Percentiles rank a stretch among this genome's conserved stretches.
These are phyloP conservation scores for Spathaspora boniae DNA, from an alignment of 805 yeast genomes.

Conservation along the genomic window DNA sequence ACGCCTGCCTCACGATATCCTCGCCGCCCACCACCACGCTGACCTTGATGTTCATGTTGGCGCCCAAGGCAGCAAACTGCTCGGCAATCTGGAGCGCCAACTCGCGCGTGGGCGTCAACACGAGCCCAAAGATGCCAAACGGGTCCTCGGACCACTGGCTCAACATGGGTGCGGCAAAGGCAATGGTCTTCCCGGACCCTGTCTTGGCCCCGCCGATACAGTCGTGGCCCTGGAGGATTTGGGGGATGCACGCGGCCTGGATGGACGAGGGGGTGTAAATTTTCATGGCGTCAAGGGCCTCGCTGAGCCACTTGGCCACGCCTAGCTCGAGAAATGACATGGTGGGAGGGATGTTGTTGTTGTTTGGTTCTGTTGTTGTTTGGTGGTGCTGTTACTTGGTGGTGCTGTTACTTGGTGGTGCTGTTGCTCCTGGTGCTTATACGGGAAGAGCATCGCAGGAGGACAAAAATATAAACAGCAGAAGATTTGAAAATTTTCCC, in stretches of 20 bases:
- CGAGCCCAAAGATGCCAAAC: conserved; percentile 82
- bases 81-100: conserved; percentile 96
- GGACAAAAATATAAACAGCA: too few relatives aligned
- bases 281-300: conserved; percentile 76
- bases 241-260: conserved; percentile 86
- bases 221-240: conserved; percentile 76
- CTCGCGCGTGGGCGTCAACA: conserved; percentile 91
- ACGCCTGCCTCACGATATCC: conserved; percentile 84
- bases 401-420: too few relatives aligned
- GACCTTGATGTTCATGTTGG: conserved; percentile 81
- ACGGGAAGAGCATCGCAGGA: too few relatives aligned
- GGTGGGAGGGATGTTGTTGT: too few relatives aligned
- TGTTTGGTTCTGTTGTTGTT: too few relatives aligned
- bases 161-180: conserved; percentile 97
- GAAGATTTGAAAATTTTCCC: too few relatives aligned
- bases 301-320: conserved; percentile 80
- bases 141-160: conserved; percentile 96
- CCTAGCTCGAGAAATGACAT: conserved; percentile 63
- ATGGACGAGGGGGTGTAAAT: conserved; percentile 82
- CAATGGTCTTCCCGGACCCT: conserved; percentile 96
- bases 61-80: conserved; percentile 90
- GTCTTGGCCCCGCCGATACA: conserved; percentile 99
- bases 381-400: too few relatives aligned
- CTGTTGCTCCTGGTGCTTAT: too few relatives aligned
- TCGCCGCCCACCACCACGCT: conserved; percentile 91